phyloP scores from a whole-genome alignment of 2,329 filamentous ascomycete genomes.

The Rhynchosporium graminicola region DNA sequence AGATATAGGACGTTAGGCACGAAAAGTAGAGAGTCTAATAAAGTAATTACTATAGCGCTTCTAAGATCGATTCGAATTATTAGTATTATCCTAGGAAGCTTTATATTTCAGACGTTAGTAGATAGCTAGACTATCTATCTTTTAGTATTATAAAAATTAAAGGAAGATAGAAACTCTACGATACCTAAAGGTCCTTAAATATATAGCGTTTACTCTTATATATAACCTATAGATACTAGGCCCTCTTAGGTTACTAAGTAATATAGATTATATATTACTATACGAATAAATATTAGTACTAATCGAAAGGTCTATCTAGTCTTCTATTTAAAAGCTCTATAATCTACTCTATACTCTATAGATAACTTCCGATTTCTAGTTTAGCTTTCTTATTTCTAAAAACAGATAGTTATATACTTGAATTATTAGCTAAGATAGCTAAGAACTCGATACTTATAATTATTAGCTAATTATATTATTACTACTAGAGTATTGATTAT shows the following conservation, averaged over 20 bases:
- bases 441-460: neutral
- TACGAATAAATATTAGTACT: neutral
- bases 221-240: neutral
- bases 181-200: neutral
- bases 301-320: neutral
- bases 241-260: neutral
- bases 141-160: neutral
- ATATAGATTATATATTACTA: neutral
- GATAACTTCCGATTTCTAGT: neutral
- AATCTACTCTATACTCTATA: too few species aligned
- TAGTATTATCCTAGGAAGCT: neutral
- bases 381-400: neutral
- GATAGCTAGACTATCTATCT: neutral
- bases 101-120: neutral
- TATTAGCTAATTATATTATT: neutral
- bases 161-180: neutral
- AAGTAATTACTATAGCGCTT: neutral
- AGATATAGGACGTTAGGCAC: neutral
- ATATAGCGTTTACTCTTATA: neutral
- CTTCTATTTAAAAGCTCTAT: too few species aligned
- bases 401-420: conserved; percentile 2
- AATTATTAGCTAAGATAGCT: conserved; percentile 2
- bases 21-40: neutral
- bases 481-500: neutral
- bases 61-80: neutral